Base-by-base conservation (phyloP, 768 basidiomycete genomes). In the Phylloporus arenicola region DNA sequence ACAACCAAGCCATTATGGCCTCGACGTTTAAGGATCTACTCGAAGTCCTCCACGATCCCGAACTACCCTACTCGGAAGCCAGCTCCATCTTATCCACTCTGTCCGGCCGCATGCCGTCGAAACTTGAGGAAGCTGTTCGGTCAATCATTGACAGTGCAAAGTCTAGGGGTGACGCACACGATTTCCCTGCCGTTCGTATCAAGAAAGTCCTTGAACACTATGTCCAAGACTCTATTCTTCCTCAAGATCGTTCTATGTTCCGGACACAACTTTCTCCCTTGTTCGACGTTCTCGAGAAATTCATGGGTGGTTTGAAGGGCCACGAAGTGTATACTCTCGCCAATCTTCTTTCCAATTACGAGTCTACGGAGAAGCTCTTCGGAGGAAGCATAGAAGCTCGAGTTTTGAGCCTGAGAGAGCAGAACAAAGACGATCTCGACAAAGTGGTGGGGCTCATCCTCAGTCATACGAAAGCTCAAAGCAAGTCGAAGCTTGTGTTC, bases 321-420 rank as follows among this genome's bases (percentile, higher is more conserved):
- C 91, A 97, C 70, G 92, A 95, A 68, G 83, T 83, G 48, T 73
- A 80, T 49, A 82, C 82, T 6, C 78, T 96, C 52, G 90, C 92
- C 1, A 72, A 72, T 46, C 75, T 98, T 55, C 74, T 99, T 48
- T 80, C 75, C 34, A 78, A 80, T 45, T 98, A 96, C 63, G 86
- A 82, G 59, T 75, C 81, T 45, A 93, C 93, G 0, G 95, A 98
- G 71, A 88, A 84, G 64, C 70, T 97, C 13, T 99, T 99, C 62
- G 89, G 90, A 38, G 93, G 92, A 37, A 88, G 88, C 63, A 93
- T 96, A 55, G 94, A 97, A 70, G 86, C 91, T 43, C 84, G 93
- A 35, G 86, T 98, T 44, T 76, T 98, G 51, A 79, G 84, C 45
- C 80, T 99, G 35, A 82, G 96, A 48, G 96, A 98, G 45, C 85